phyloP scores from a whole-genome alignment of 352 stramenopile genomes.

The Globisporangium iwayamae region DNA sequence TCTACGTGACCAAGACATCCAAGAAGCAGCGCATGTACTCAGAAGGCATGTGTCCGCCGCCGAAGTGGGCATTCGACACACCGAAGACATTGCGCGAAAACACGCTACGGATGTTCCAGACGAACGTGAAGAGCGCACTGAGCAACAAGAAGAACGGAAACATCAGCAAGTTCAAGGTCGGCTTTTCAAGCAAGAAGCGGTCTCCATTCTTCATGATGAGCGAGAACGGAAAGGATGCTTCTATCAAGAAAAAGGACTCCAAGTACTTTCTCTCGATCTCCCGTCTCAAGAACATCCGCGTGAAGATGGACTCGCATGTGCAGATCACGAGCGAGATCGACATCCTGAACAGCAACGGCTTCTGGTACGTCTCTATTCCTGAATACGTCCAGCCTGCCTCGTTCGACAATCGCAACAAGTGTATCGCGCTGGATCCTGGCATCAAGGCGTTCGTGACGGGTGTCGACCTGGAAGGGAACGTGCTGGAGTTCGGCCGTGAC shows the following conservation, averaged over 20 bases:
- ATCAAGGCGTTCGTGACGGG: no score
- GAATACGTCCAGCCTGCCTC: no score
- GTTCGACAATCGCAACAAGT: no score
- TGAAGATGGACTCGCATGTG: no score
- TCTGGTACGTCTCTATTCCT: no score
- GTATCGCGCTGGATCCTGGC: no score
- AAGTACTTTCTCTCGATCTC: no score
- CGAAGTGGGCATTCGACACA: not conserved
- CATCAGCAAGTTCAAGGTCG: not conserved
- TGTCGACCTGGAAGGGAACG: no score
- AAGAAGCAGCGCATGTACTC: not conserved
- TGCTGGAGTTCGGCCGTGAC: no score
- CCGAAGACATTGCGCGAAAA: not conserved
- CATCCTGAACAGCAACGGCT: no score
- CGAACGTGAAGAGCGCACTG: not conserved
- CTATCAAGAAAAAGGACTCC: not conserved
- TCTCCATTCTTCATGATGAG: not conserved
- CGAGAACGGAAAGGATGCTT: not conserved
- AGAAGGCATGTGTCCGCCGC: not conserved
- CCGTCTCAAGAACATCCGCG: no score
- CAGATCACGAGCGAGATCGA: no score
- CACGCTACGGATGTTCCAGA: not conserved
- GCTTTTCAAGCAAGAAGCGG: not conserved
- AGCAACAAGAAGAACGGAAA: not conserved
- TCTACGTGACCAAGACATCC: not conserved